These are phyloP conservation scores for Penicillium macrosclerotiorum DNA, from an alignment of 495 filamentous ascomycete genomes.

Conservation along the genomic window DNA sequence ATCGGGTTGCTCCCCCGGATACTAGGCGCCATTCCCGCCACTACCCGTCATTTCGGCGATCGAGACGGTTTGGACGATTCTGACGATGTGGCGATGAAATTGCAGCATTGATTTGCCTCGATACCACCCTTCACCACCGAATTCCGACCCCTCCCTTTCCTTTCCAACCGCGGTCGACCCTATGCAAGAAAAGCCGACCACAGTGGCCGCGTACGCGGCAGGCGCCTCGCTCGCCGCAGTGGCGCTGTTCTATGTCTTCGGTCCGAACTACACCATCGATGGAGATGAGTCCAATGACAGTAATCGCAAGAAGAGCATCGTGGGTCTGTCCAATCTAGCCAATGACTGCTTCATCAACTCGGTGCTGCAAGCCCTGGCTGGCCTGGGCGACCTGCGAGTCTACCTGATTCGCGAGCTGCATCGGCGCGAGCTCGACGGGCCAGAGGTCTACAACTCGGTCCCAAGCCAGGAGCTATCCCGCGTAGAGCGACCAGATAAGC, in stretches of 20 bases:
- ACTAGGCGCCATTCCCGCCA: background rate
- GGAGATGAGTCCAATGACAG: conserved; percentile 61
- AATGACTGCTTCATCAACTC: conserved; percentile 99
- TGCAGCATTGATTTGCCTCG: conserved; percentile 9
- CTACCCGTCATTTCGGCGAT: too few relatives aligned
- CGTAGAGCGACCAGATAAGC: conserved; percentile 56
- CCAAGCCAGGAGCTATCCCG: conserved; percentile 41
- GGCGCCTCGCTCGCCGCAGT: conserved; percentile 95
- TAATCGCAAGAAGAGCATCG: conserved; percentile 79
- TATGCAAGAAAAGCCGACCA: conserved; percentile 87
- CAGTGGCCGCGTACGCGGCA: conserved; percentile 88
- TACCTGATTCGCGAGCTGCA: conserved; percentile 89
- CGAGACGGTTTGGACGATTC: background rate
- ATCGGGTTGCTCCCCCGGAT: background rate
- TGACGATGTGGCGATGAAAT: conserved; percentile 13
- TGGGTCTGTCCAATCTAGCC: conserved; percentile 85
- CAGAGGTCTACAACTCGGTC: conserved; percentile 63
- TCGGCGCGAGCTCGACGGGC: conserved; percentile 72
- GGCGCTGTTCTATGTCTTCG: conserved; percentile 94
- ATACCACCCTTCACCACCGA: conserved; percentile 10
- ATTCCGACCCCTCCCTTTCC: conserved; percentile 5
- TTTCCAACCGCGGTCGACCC: conserved; percentile 14
- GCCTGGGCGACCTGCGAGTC: conserved; percentile 82
- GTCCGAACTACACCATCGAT: conserved; percentile 91
- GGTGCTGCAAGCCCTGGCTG: conserved; percentile 90